phyloP scores from a whole-genome alignment of 1,284 basidiomycete genomes.

The Fereydounia khargensis region DNA sequence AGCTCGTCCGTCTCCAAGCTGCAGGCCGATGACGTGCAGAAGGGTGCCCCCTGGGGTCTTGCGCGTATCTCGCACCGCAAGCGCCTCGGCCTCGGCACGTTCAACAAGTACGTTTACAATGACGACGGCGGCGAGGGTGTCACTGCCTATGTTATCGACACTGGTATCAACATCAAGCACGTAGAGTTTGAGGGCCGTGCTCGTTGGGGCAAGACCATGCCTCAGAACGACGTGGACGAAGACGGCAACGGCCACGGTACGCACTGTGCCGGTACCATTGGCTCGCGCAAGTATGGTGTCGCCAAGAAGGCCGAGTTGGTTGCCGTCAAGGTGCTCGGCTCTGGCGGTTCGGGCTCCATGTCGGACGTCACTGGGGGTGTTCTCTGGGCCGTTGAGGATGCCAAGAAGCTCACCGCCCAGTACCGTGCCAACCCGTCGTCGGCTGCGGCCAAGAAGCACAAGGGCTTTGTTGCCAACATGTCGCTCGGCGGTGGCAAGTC shows the following conservation, averaged over 20 bases:
- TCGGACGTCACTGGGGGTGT: slow-evolving; percentile 75
- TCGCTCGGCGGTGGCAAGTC: slow-evolving; percentile 94
- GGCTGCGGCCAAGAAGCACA: slow-evolving; percentile 71
- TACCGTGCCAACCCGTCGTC: slow-evolving; percentile 66
- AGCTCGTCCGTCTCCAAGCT: slow-evolving; percentile 33
- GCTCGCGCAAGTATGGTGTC: slow-evolving; percentile 79
- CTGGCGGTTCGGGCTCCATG: slow-evolving; percentile 92
- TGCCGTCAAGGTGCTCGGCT: slow-evolving; percentile 94
- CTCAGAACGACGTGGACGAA: slow-evolving; percentile 70
- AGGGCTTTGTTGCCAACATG: slow-evolving; percentile 98
- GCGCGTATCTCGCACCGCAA: slow-evolving; percentile 89
- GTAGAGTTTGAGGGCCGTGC: slow-evolving; percentile 85
- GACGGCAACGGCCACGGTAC: slow-evolving; percentile 70
- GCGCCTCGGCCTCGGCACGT: slow-evolving; percentile 76
- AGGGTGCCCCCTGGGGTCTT: slow-evolving; percentile 88
- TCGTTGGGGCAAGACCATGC: slow-evolving; percentile 56
- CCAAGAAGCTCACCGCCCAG: slow-evolving; percentile 64
- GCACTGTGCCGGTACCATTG: slow-evolving; percentile 68
- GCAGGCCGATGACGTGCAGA: slow-evolving; percentile 62
- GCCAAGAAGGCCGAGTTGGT: slow-evolving; percentile 89
- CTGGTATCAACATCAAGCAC: slow-evolving; percentile 85
- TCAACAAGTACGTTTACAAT: slow-evolving; percentile 81
- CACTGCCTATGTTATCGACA: slow-evolving; percentile 72
- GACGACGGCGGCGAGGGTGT: slow-evolving; percentile 80
- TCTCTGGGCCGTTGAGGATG: slow-evolving; percentile 72